Conservation (phyloP, 352 stramenopile genomes). For the Halophytophthora polymorphica region DNA sequence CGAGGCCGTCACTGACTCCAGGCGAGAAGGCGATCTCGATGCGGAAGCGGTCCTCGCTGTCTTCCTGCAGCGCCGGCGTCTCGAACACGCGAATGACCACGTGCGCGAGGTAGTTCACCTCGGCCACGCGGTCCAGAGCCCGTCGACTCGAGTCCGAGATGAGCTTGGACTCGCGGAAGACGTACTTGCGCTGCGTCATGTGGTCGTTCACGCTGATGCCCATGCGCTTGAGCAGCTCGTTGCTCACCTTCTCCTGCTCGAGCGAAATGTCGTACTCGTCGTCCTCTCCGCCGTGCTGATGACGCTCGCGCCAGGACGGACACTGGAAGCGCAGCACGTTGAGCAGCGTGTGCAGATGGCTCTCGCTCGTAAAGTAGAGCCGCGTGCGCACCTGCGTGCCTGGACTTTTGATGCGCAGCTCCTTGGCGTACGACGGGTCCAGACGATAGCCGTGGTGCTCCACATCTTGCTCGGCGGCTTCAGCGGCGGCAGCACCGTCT, state of each 20-base stretch:
- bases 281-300: slow-evolving; percentile 51
- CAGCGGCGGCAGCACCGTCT: slow-evolving; percentile 11
- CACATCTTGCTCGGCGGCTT: slow-evolving; percentile 52
- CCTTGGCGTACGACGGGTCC: slow-evolving; percentile 83
- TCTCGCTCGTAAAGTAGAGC: slow-evolving; percentile 99
- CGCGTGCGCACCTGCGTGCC: slow-evolving; percentile 91
- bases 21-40: slow-evolving; percentile 86
- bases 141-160: slow-evolving; percentile 66
- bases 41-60: slow-evolving; percentile 81
- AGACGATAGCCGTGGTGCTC: slow-evolving; percentile 89
- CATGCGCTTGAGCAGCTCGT: slow-evolving; percentile 83
- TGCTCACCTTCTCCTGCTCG: slow-evolving; percentile 82
- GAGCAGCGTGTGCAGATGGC: slow-evolving; percentile 97
- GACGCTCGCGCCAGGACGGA: slow-evolving; percentile 57
- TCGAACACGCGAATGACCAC: slow-evolving; percentile 99
- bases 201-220: slow-evolving; percentile 79
- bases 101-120: slow-evolving; percentile 98
- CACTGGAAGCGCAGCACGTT: slow-evolving; percentile 96
- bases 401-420: slow-evolving; percentile 95
- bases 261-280: slow-evolving; percentile 73
- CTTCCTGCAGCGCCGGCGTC: slow-evolving; percentile 82
- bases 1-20: slow-evolving; percentile 51
- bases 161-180: slow-evolving; percentile 79
- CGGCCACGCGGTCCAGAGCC: slow-evolving; percentile 84
- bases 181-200: slow-evolving; percentile 78